Percentiles rank a stretch among this genome's conserved stretches.
Evolutionary conservation across 73 alveolate species (phyloP).

Genomic region (Blepharisma stoltei): DNA sequence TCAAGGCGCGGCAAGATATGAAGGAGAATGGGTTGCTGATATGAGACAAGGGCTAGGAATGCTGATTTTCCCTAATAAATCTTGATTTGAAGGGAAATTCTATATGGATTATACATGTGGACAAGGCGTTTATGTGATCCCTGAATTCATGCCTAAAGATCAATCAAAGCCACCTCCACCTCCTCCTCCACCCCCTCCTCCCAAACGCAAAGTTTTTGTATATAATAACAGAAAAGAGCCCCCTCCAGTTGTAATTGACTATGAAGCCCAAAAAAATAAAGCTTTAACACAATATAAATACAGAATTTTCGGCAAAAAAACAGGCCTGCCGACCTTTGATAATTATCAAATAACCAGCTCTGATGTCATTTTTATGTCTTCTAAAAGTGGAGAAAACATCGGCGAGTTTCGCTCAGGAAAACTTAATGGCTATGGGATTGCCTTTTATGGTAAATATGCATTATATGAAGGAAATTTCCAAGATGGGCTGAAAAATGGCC

Average conservation of each 20-base stretch:
- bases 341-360: background rate
- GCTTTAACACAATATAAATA: background rate
- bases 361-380: background rate
- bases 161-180: too few species aligned
- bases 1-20: background rate
- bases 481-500: background rate
- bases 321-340: background rate
- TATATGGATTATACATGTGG: conserved; percentile 6
- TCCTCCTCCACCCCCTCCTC: too few species aligned
- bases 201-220: background rate
- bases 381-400: background rate
- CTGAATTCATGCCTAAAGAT: background rate
- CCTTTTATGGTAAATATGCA: background rate
- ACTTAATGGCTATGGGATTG: background rate
- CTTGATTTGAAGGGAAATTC: background rate
- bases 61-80: background rate
- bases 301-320: background rate
- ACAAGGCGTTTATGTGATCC: background rate
- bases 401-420: background rate
- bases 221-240: background rate
- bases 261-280: too few species aligned
- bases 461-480: background rate
- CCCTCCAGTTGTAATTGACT: too few species aligned
- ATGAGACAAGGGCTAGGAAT: background rate
- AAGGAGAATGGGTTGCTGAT: background rate